phyloP scores from a whole-genome alignment of 1,284 basidiomycete genomes.

The Stygiomarasmius scandens region DNA sequence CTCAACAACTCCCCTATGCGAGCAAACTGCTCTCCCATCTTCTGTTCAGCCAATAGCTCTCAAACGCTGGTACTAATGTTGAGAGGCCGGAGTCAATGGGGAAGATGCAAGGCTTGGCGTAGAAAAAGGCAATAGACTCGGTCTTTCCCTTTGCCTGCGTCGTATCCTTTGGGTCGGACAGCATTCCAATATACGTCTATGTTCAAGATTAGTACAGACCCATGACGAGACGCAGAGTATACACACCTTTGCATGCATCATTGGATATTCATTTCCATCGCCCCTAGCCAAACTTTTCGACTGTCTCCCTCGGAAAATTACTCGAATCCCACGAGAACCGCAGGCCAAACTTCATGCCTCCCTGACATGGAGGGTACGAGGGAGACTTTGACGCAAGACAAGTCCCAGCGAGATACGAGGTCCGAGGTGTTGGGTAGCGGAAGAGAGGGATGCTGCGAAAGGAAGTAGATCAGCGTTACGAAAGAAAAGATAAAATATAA shows the following conservation, averaged over 20 bases:
- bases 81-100: no score
- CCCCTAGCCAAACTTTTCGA: slow-evolving; percentile 71
- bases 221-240: no score
- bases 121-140: background rate
- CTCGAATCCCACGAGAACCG: slow-evolving; percentile 60
- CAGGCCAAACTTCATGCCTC: slow-evolving; percentile 74
- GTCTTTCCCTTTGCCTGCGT: slow-evolving; percentile 12
- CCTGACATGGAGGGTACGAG: slow-evolving; percentile 73
- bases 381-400: slow-evolving; percentile 65
- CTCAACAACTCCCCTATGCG: no score
- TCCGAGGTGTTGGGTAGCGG: slow-evolving; percentile 63
- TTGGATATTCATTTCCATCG: no score
- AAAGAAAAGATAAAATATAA: slow-evolving; percentile 7
- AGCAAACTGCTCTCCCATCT: no score
- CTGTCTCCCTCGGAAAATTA: slow-evolving; percentile 69
- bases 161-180: slow-evolving; percentile 16
- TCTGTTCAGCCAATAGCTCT: no score
- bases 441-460: slow-evolving; percentile 55
- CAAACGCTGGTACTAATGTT: no score
- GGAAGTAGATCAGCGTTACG: background rate
- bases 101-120: no score
- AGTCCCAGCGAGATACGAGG: slow-evolving; percentile 73
- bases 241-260: slow-evolving; percentile 90
- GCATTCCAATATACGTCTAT: slow-evolving; percentile 40
- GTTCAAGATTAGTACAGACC: no score